phyloP scores from a whole-genome alignment of 306 rosid genomes.

The Gleditsia sinensis region DNA sequence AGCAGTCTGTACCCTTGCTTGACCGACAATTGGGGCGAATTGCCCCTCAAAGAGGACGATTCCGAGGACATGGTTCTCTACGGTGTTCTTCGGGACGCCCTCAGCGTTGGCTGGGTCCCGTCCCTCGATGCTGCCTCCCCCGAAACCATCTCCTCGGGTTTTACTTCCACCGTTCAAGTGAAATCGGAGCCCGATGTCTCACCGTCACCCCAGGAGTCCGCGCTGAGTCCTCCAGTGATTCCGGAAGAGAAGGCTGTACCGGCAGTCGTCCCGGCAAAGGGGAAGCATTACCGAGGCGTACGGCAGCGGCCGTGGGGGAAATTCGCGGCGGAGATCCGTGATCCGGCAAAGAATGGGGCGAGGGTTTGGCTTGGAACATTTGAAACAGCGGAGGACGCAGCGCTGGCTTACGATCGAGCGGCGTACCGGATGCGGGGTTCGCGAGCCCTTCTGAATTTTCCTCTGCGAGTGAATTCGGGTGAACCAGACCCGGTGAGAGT shows the following conservation, averaged over 20 bases:
- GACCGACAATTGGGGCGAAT: conserved; percentile 75
- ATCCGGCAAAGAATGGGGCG: conserved; percentile 96
- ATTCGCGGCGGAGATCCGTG: conserved; percentile 95
- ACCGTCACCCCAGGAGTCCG: neutral
- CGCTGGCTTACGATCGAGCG: conserved; percentile 88
- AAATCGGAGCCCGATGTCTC: conserved; percentile 57
- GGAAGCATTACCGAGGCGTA: conserved; percentile 94
- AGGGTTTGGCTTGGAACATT: conserved; percentile 97
- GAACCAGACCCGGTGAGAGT: conserved; percentile 94
- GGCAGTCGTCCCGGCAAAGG: conserved; percentile 57
- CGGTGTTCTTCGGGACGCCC: conserved; percentile 80
- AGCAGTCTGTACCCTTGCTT: conserved; percentile 71
- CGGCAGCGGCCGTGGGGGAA: conserved; percentile 97
- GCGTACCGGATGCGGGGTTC: conserved; percentile 95
- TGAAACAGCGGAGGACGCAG: conserved; percentile 96
- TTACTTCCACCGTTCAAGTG: conserved; percentile 2
- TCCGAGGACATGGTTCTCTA: conserved; percentile 89
- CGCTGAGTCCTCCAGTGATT: neutral
- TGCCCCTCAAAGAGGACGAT: conserved; percentile 83
- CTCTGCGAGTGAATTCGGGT: conserved; percentile 84
- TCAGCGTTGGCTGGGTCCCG: conserved; percentile 81
- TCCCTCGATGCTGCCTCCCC: conserved; percentile 46
- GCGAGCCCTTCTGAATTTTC: conserved; percentile 80
- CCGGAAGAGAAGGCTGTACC: conserved; percentile 15
- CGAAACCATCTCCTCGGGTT: conserved; percentile 30